phyloP scores from a whole-genome alignment of 1,284 basidiomycete species.

The Cryptococcus sp. region DNA sequence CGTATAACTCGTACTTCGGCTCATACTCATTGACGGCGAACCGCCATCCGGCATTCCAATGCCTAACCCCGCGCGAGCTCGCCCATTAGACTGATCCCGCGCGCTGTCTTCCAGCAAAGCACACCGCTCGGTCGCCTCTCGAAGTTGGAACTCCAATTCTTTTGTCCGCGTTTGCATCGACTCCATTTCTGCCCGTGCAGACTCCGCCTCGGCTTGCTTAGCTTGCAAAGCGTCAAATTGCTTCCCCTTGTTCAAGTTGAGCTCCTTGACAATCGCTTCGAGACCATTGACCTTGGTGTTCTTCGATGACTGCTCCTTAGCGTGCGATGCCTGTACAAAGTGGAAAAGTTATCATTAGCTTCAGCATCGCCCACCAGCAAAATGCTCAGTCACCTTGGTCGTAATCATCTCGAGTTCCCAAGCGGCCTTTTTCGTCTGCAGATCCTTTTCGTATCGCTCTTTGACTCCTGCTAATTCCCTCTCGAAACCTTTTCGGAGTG shows the following conservation, averaged over 20 bases:
- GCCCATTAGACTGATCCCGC: constrained; percentile 50
- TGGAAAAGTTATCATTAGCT: constrained; percentile 1
- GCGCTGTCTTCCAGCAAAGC: constrained; percentile 63
- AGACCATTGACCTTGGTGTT: constrained; percentile 67
- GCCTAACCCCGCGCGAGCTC: constrained; percentile 3
- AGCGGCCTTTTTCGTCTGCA: constrained; percentile 65
- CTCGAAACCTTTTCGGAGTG: constrained; percentile 71
- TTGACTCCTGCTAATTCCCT: constrained; percentile 65
- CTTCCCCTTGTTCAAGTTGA: constrained; percentile 69
- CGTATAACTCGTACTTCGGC: constrained; percentile 7
- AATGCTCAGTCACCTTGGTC: constrained; percentile 61
- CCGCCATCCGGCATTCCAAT: constrained; percentile 6
- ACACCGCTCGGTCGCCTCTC: constrained; percentile 71
- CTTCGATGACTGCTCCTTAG: constrained; percentile 67
- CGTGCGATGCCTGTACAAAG: constrained; percentile 63
- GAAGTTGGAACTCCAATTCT: constrained; percentile 81
- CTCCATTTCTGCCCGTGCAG: constrained; percentile 70
- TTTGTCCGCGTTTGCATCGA: constrained; percentile 71
- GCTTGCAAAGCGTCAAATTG: constrained; percentile 82
- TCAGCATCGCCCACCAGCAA: not conserved
- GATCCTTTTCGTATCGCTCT: constrained; percentile 73
- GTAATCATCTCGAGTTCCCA: constrained; percentile 74
- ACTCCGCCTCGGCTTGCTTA: constrained; percentile 83
- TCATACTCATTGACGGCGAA: constrained; percentile 18
- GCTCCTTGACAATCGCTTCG: constrained; percentile 66